These are phyloP conservation scores for Russula emetica DNA, from an alignment of 768 basidiomycete species.

Conservation along the genomic window DNA sequence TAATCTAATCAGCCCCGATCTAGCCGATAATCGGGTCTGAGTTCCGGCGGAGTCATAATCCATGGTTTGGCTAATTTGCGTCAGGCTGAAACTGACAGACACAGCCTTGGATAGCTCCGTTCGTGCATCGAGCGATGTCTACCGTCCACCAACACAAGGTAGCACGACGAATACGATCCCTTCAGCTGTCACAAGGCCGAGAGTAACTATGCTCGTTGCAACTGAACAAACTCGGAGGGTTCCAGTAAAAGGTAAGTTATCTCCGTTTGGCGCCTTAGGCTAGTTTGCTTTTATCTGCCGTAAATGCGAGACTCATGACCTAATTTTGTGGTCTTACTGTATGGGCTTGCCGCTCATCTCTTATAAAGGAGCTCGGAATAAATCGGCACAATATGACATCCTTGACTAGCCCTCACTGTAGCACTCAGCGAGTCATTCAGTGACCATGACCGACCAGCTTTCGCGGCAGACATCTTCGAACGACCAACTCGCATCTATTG, in stretches of 20 bases:
- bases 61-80: too few species aligned
- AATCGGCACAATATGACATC: too few species aligned
- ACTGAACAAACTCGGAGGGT: neutral
- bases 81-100: too few species aligned
- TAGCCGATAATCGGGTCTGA: too few species aligned
- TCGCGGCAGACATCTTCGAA: neutral
- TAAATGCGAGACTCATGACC: neutral
- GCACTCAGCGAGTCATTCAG: neutral
- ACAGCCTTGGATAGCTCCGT: too few species aligned
- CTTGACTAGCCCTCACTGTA: neutral
- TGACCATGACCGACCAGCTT: slow-evolving; percentile 2
- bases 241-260: neutral
- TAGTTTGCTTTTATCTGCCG: neutral
- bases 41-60: too few species aligned
- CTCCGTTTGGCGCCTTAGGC: neutral
- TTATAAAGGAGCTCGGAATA: neutral
- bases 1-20: too few species aligned
- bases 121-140: neutral
- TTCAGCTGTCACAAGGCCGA: neutral
- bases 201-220: neutral
- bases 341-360: neutral
- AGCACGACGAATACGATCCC: neutral
- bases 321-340: neutral
- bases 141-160: neutral
- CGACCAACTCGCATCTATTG: slow-evolving; percentile 15